Conservation (phyloP, 164 flowering plant genomes). For the Chimonanthus praecox region DNA sequence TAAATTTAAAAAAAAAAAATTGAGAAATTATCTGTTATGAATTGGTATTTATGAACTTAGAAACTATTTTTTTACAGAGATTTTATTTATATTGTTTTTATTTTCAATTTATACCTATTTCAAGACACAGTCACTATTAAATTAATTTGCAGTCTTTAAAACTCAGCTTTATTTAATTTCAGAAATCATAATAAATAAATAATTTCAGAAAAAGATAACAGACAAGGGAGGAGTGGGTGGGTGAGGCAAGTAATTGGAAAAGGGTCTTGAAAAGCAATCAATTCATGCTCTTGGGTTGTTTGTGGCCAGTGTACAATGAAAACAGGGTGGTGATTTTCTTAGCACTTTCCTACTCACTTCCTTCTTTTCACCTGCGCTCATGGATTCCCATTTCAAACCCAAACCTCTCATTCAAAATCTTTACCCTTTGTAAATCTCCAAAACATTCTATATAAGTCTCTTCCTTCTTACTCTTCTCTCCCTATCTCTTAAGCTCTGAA, state of each 20-base stretch:
- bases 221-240: constrained; percentile 8
- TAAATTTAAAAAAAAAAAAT: background rate
- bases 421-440: background rate
- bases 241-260: constrained; percentile 8
- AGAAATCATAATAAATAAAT: too few species aligned
- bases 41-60: background rate
- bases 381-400: constrained; percentile 5
- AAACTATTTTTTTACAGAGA: background rate
- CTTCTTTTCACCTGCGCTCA: constrained; percentile 5
- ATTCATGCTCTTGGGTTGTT: background rate
- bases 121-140: too few species aligned
- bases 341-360: constrained; percentile 6
- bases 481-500: background rate
- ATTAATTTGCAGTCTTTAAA: too few species aligned
- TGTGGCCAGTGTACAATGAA: background rate
- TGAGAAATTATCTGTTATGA: background rate
- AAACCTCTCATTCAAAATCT: constrained; percentile 6
- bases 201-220: background rate
- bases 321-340: constrained; percentile 8
- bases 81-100: too few species aligned
- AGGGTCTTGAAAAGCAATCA: constrained; percentile 2
- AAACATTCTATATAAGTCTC: background rate
- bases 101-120: too few species aligned
- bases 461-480: background rate
- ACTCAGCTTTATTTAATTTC: too few species aligned